Conservation (phyloP, 83 land plant genomes). For the Isoetes engelmannii region DNA sequence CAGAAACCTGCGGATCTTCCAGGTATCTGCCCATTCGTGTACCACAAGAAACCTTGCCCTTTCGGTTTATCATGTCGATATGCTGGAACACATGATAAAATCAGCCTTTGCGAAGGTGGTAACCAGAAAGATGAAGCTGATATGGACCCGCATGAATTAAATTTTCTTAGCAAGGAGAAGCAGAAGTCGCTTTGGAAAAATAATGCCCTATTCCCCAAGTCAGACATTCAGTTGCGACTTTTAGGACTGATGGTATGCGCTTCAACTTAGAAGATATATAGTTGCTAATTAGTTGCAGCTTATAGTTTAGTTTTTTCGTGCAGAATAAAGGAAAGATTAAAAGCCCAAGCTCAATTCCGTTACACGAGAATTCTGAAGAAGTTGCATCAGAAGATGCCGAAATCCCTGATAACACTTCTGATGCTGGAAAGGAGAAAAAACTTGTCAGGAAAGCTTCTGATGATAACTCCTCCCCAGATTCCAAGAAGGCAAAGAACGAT, state of each 20-base stretch:
- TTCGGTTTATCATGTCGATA: conserved; percentile 69
- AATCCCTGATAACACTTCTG: no score
- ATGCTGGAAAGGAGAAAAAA: no score
- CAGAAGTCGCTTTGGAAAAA: conserved; percentile 93
- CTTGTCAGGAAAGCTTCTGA: no score
- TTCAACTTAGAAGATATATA: not conserved
- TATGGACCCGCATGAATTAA: conserved; percentile 42
- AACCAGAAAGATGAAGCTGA: conserved; percentile 12
- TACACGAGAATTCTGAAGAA: no score
- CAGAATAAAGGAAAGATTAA: not conserved
- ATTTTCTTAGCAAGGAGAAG: conserved; percentile 62
- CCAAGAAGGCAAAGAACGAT: no score
- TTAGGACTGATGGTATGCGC: conserved; percentile 62
- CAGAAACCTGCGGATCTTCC: conserved; percentile 84
- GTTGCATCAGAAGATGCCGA: no score
- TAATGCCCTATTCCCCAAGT: conserved; percentile 52
- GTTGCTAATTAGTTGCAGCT: no score
- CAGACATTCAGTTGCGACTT: conserved; percentile 60
- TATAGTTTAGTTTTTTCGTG: not conserved
- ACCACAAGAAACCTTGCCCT: conserved; percentile 42
- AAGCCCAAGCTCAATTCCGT: no score
- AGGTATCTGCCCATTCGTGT: conserved; percentile 64
- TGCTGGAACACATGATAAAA: conserved; percentile 52
- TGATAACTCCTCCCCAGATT: no score
- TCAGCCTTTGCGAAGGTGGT: conserved; percentile 13